Evolutionary conservation across 768 basidiomycete genomes (phyloP), one percentile per base, ranked within the genome.

Genomic region (Phlegmacium glaucopus): DNA sequence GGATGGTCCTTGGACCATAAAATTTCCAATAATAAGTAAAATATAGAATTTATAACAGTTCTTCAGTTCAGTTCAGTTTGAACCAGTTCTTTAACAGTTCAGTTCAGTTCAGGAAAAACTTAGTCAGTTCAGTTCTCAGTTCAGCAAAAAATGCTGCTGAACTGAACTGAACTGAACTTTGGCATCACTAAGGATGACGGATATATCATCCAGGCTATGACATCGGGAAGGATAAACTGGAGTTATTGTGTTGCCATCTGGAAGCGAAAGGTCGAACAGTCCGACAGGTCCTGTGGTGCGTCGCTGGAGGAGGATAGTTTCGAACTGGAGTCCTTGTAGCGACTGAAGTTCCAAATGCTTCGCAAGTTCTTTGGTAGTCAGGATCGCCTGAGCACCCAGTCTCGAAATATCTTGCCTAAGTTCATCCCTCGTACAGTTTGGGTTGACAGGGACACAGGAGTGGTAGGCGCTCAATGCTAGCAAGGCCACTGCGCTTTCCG

Each of bases 381-480:
- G 49, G 38, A 77, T 63, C 0, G 71, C 71, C 48, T 68, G 69
- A 4, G 66, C 71, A 4, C 66, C 56, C 6, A 77, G 56, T 12
- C 72, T 57, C 15, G 51, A 48, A 5, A 69, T 72, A 50, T 77
- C 76, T 25, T 76, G 72, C 42, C 55, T 56, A 25, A 77, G 61
- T 55, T 77, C 76, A 9, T 65, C 58, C 4, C 70, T 55, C 3
- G 76, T 77, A 45, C 73, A 76, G 38, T 64, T 70, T 9, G 72
- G 66, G 54, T 76, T 77, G 28, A 76, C 69, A 1, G 75, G 76
- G 5, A 72, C 75, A 44, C 71, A 72, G 15, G 74, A 71, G 58
- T 76, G 71, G 51, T 75, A 75, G 42, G 50, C 56, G 9, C 69
- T 62, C 11, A 77, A 49, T 1, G 74, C 65, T 38, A 76, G 65